Evolutionary conservation across 1,139 yeast species (phyloP), one percentile per base, ranked within the genome.

Genomic region (Kodamaea fungicola): DNA sequence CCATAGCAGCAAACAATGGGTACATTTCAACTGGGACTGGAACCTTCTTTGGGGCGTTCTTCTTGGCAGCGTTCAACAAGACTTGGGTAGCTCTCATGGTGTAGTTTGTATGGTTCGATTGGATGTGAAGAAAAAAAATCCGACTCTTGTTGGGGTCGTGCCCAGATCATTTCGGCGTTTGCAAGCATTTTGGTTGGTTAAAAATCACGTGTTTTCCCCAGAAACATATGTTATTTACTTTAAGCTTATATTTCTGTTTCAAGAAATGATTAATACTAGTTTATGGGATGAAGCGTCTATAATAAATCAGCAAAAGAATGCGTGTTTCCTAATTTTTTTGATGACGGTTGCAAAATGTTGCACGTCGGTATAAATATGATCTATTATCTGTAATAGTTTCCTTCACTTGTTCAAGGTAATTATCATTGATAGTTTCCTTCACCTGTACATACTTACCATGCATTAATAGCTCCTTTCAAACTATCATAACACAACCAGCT

Each of bases 401-500:
- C n/a, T n/a, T n/a, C n/a, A n/a, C n/a, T n/a, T n/a, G n/a, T n/a
- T n/a, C n/a, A n/a, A n/a, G n/a, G n/a, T n/a, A n/a, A n/a, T n/a
- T n/a, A n/a, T n/a, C n/a, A n/a, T n/a, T n/a, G n/a, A n/a, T n/a
- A n/a, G n/a, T n/a, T n/a, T n/a, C n/a, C n/a, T n/a, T n/a, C n/a
- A n/a, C n/a, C n/a, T n/a, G n/a, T n/a, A n/a, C n/a, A n/a, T n/a
- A n/a, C n/a, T n/a, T 44, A 69, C 74, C 74, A 67, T 16, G 40
- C 36, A 7, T 55, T 56, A 12, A 71, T 60, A 24, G 51, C 44
- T 10, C 59, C 81, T 51, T 74, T 74, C 19, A 84, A 67, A 30
- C 78, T 59, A 56, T 90, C 97, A 60, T 85, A 90, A 43, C 86
- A 79, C 42, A 86, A 67, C 96, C 96, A 92, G 44, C 90, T 85